These are phyloP conservation scores for Boletus pseudopeckii DNA, from an alignment of 768 basidiomycete genomes.

Conservation along the genomic window DNA sequence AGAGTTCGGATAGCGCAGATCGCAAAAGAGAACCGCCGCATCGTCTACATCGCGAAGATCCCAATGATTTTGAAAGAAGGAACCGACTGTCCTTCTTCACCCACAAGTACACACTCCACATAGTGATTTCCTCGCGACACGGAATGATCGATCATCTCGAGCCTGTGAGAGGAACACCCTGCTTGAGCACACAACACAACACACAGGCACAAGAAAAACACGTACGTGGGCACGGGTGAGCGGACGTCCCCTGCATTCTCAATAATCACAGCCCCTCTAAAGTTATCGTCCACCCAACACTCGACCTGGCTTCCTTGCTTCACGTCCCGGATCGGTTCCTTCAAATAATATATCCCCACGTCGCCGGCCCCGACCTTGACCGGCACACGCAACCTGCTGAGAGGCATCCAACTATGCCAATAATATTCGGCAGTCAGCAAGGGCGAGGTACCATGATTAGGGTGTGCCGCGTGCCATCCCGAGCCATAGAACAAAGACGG, in stretches of 20 bases:
- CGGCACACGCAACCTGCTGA: conserved; percentile 78
- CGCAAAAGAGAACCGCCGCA: not conserved
- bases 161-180: conserved; percentile 38
- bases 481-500: conserved; percentile 89
- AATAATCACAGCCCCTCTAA: conserved; percentile 68
- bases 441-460: conserved; percentile 42
- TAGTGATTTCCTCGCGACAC: conserved; percentile 90
- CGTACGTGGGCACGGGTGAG: conserved; percentile 66
- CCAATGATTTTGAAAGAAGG: conserved; percentile 89
- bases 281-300: conserved; percentile 99
- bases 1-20: not conserved
- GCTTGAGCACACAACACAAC: not conserved
- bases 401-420: conserved; percentile 88
- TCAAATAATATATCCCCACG: conserved; percentile 85
- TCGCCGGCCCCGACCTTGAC: conserved; percentile 86
- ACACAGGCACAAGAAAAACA: conserved; percentile 12
- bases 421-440: conserved; percentile 74
- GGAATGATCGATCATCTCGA: conserved; percentile 81
- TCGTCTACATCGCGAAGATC: conserved; percentile 68
- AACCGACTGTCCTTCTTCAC: conserved; percentile 80
- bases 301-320: conserved; percentile 69
- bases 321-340: conserved; percentile 57
- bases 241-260: conserved; percentile 70
- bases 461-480: conserved; percentile 85
- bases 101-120: conserved; percentile 85